These are phyloP conservation scores for Allantophomopsis lycopodina DNA, from an alignment of 2,329 filamentous ascomycete genomes.

Conservation along the genomic window DNA sequence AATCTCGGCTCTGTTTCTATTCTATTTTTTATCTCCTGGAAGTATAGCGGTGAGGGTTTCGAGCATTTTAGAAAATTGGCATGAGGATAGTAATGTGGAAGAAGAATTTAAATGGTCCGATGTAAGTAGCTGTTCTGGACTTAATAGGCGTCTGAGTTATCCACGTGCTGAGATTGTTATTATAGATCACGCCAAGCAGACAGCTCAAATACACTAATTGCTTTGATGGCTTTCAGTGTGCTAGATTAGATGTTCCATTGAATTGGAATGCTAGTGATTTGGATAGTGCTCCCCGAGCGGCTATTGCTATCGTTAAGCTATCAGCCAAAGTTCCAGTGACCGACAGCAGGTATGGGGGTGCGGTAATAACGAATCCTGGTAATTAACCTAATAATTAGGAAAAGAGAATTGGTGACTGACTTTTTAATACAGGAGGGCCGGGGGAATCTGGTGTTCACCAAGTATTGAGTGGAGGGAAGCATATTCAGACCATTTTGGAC, in stretches of 20 bases:
- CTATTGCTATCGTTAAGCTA: slow-evolving; percentile 23
- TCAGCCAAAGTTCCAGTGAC: slow-evolving; percentile 22
- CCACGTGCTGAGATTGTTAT: background rate
- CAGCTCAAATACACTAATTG: slow-evolving; percentile 17
- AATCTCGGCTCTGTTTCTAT: no score
- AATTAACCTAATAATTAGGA: background rate
- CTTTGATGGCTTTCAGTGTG: slow-evolving; percentile 21
- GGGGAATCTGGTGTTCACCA: slow-evolving; percentile 21
- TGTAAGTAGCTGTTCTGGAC: background rate
- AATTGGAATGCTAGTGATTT: slow-evolving; percentile 17
- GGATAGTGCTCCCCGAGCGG: slow-evolving; percentile 13
- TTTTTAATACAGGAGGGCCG: slow-evolving; percentile 16
- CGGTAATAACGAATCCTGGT: slow-evolving; percentile 25
- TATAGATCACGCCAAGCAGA: slow-evolving; percentile 1
- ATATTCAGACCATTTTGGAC: slow-evolving; percentile 17
- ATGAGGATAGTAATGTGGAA: no score
- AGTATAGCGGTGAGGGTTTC: no score
- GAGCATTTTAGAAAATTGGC: no score
- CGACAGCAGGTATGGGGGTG: slow-evolving; percentile 21
- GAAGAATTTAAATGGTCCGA: background rate
- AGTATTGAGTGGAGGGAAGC: slow-evolving; percentile 11
- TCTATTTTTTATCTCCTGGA: no score
- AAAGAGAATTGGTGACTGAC: background rate
- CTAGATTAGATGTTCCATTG: slow-evolving; percentile 24
- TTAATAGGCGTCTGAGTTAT: no score